phyloP scores from a whole-genome alignment of 305 asterid species.

The Fraxinus greggii region DNA sequence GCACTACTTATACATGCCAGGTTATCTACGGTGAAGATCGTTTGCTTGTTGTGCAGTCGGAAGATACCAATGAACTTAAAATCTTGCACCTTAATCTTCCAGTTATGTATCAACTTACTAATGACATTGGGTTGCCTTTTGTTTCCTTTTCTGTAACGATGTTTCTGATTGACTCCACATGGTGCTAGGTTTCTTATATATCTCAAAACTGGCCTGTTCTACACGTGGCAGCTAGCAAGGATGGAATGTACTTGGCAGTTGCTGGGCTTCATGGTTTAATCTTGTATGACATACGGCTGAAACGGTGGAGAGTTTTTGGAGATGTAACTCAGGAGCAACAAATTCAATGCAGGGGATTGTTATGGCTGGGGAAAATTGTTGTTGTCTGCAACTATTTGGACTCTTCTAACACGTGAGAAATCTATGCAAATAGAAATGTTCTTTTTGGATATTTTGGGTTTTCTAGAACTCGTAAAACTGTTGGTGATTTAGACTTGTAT shows the following conservation, averaged over 20 bases:
- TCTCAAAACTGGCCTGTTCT: slow-evolving; percentile 96
- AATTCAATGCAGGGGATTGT: slow-evolving; percentile 94
- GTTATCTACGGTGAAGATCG: slow-evolving; percentile 98
- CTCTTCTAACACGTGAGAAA: slow-evolving; percentile 73
- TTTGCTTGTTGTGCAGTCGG: slow-evolving; percentile 94
- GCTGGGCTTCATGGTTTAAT: slow-evolving; percentile 97
- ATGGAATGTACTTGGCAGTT: slow-evolving; percentile 97
- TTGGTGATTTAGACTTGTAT: neutral
- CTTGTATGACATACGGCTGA: slow-evolving; percentile 81
- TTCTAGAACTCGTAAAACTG: slow-evolving; percentile 15
- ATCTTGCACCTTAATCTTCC: slow-evolving; percentile 94
- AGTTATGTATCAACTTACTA: slow-evolving; percentile 55
- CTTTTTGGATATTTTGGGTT: neutral
- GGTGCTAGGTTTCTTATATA: slow-evolving; percentile 84
- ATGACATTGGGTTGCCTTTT: slow-evolving; percentile 14
- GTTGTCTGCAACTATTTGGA: slow-evolving; percentile 94
- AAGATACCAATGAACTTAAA: slow-evolving; percentile 95
- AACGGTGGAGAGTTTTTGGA: slow-evolving; percentile 98
- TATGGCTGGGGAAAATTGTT: slow-evolving; percentile 96
- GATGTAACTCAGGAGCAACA: slow-evolving; percentile 96
- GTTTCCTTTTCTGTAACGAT: slow-evolving; percentile 11
- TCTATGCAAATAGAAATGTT: slow-evolving; percentile 20
- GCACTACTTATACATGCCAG: slow-evolving; percentile 88
- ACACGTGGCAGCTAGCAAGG: slow-evolving; percentile 99
- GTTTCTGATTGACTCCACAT: slow-evolving; percentile 39